Evolutionary conservation across 768 basidiomycete genomes (phyloP), one percentile per base, ranked within the genome.

Genomic region (Cystobasidium ongulense): DNA sequence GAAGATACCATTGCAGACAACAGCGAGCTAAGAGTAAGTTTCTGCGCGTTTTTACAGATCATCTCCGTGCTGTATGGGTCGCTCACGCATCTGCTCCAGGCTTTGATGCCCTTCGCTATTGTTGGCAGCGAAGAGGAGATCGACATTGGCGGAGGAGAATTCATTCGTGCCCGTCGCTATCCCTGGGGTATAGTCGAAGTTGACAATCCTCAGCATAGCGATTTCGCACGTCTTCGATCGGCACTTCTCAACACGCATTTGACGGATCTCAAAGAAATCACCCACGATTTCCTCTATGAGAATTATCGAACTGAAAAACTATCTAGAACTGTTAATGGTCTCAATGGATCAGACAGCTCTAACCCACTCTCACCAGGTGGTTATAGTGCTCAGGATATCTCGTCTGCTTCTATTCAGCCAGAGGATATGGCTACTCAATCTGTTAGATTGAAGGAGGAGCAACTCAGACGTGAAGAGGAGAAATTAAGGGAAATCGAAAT

Each of bases 131-230:
- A 97, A 82, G 94, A 98, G 77, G 95, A 97, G 82, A 87, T 98
- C 76, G 91, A 94, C 79, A 86, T 97, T 75, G 89, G 91, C 63
- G 79, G 80, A 63, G 96, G 94, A 33, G 88, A 93, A 81, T 87
- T 87, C 53, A 88, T 96, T 76, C 89, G 96, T 74, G 95, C 91
- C 46, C 86, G 96, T 77, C 88, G 92, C 80, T 99, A 98, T 82
- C 96, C 96, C 2, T 99, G 96, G 96, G 96, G 96, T 79, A 86
- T 98, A 74, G 96, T 90, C 63, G 94, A 98, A 81, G 94, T 98
- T 75, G 96, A 99, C 84, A 97, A 98, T 82, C 92, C 93, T n/a
- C 90, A 92, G 81, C 96, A 99, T 84, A 96, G 91, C n/a, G 96
- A 99, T 84, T 98, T 98, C 81, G 90, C 90, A 82, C 85, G 92